Evolutionary conservation across 805 yeast species (phyloP).

Genomic region (Pichia occidentalis): DNA sequence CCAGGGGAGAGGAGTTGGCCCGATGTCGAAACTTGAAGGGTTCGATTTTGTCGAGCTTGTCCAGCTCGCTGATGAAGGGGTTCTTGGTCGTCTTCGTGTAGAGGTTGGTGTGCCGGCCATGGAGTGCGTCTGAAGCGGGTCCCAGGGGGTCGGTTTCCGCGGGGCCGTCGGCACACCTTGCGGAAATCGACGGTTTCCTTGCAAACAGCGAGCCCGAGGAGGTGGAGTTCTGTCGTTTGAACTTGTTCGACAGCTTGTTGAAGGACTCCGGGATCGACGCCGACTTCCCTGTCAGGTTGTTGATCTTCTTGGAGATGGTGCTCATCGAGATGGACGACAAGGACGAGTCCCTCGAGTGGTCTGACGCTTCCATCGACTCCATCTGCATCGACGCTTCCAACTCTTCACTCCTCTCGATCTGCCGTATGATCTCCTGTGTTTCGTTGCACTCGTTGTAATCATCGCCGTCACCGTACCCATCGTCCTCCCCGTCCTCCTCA

Average conservation of each 20-base stretch:
- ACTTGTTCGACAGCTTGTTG: slow-evolving; percentile 8
- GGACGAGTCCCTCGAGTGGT: slow-evolving; percentile 4
- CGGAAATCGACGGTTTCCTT: slow-evolving; percentile 7
- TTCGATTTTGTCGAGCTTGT: too few species aligned
- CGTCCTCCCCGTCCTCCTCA: too few species aligned
- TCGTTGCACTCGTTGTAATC: too few species aligned
- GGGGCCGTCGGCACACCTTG: not conserved
- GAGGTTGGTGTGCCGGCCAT: not conserved
- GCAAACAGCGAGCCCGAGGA: slow-evolving; percentile 5
- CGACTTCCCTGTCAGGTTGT: not conserved
- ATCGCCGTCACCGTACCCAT: too few species aligned
- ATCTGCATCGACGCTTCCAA: too few species aligned
- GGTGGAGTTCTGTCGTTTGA: slow-evolving; percentile 4
- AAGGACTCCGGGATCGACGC: slow-evolving; percentile 6
- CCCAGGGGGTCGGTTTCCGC: not conserved
- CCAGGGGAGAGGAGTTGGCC: slow-evolving; percentile 7
- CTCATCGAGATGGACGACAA: slow-evolving; percentile 2
- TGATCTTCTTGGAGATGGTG: not conserved
- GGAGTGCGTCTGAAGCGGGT: slow-evolving; percentile 1
- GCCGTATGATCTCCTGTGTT: too few species aligned
- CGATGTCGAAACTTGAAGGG: slow-evolving; percentile 2
- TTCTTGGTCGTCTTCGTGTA: not conserved
- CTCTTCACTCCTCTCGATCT: too few species aligned
- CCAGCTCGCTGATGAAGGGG: not conserved
- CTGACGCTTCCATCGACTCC: not conserved